Base-by-base conservation (phyloP, 1,284 basidiomycete genomes). In the Serendipita sp. region DNA sequence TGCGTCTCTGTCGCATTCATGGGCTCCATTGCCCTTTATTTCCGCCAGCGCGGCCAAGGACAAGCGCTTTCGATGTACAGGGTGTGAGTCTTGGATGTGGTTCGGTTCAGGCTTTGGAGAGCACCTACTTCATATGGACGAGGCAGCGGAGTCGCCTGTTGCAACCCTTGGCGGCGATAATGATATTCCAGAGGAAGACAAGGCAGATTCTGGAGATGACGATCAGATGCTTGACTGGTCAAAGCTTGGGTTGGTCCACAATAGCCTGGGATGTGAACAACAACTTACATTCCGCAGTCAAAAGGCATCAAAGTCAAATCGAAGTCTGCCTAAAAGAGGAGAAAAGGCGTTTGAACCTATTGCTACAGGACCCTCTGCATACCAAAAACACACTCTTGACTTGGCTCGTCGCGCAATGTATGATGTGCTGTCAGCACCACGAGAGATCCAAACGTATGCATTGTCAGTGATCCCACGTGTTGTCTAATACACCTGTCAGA, bases 321-420 rank as follows among this genome's bases (percentile, higher is more conserved):
- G 80, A 0, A 72, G 80, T 4, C 94, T 96, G 62, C 93, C 93
- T 8, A 93, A 91, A 72, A 82, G 93, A 32, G 93, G 93, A 2
- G 93, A 96, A 72, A 96, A 97, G 72, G 93, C 96, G 68, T 98
- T 94, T 68, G 94, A 98, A 72, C 95, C 95, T 2, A 73, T 79
- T 67, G 74, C 70, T 30, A 17, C n/a, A 38, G 30, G 35, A 32
- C n/a, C 10, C 34, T 90, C 91, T 58, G 85, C 85, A 63, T 77
- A 95, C n/a, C 90, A 94, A 67, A 75, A 82, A 29, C 86, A 90
- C 72, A 77, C 85, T 45, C 76, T 91, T 17, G 83, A 87, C 64
- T 79, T 81, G 43, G 78, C 86, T 60, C 74, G 93, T 61, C 77
- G 80, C 63, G 92, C 93, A 6, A 91, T 96, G 85, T 86, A 93